Evolutionary conservation across 345 rosid species (phyloP).

Genomic region (Eucalyptus sideroxylon): DNA sequence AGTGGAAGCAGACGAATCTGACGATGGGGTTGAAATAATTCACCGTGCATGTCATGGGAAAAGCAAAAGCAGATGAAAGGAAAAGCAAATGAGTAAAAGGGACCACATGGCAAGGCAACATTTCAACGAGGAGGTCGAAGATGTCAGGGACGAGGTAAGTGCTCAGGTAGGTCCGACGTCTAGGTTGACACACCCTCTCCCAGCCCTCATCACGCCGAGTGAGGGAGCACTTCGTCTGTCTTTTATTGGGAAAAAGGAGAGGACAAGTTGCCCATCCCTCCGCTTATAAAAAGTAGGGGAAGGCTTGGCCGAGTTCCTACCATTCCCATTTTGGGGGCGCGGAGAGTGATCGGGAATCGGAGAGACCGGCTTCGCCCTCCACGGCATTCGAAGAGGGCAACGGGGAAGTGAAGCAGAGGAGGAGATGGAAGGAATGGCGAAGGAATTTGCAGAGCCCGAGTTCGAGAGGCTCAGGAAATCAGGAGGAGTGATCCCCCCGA

Average conservation of each 20-base stretch:
- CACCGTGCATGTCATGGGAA: neutral
- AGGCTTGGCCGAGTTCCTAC: neutral
- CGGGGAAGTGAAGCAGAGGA: neutral
- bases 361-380: neutral
- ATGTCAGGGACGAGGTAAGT: neutral
- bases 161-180: neutral
- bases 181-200: neutral
- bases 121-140: neutral
- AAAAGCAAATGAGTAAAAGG: neutral
- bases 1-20: neutral
- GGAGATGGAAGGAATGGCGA: neutral
- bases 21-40: neutral
- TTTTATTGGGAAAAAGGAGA: neutral
- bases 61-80: neutral
- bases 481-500: neutral
- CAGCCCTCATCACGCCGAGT: neutral
- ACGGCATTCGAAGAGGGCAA: neutral
- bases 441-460: neutral
- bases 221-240: neutral
- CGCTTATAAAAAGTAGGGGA: neutral
- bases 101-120: neutral
- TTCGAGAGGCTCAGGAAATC: neutral
- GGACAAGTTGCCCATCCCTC: neutral
- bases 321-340: neutral
- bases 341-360: neutral